Evolutionary conservation across 768 basidiomycete genomes (phyloP).

Genomic region (Crepidotus variabilis): DNA sequence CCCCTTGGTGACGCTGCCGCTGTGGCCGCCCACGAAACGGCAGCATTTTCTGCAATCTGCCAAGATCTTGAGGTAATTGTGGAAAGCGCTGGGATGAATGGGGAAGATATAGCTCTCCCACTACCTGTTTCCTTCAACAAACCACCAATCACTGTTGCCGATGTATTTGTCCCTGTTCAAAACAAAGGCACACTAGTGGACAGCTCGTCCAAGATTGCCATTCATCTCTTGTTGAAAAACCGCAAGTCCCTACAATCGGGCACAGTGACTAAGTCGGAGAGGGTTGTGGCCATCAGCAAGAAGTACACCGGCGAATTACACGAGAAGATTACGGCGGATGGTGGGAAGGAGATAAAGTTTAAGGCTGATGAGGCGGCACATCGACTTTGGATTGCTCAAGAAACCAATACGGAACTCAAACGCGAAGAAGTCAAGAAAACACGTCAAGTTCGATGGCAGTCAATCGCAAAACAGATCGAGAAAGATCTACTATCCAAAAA

Average conservation of each 20-base stretch:
- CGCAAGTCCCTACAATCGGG: background rate
- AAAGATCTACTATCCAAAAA: background rate
- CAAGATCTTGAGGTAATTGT: background rate
- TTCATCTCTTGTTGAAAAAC: background rate
- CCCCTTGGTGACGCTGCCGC: background rate
- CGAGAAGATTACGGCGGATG: background rate
- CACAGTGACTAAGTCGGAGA: background rate
- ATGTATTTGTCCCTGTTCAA: background rate
- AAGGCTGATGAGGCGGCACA: constrained; percentile 2
- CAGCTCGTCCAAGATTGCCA: background rate
- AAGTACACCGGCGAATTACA: background rate
- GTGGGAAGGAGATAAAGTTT: background rate
- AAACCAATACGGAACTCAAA: constrained; percentile 3
- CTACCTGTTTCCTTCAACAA: background rate
- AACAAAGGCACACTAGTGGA: background rate
- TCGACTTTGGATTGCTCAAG: constrained; percentile 6
- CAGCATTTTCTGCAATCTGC: background rate
- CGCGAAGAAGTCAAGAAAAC: constrained; percentile 2
- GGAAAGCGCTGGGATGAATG: background rate
- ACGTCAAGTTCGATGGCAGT: background rate
- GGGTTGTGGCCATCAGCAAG: background rate
- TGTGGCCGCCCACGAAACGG: background rate
- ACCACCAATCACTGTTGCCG: background rate
- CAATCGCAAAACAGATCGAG: background rate
- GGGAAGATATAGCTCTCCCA: background rate